Evolutionary conservation across 257 asterid species (phyloP).

Genomic region (Avicennia marina): DNA sequence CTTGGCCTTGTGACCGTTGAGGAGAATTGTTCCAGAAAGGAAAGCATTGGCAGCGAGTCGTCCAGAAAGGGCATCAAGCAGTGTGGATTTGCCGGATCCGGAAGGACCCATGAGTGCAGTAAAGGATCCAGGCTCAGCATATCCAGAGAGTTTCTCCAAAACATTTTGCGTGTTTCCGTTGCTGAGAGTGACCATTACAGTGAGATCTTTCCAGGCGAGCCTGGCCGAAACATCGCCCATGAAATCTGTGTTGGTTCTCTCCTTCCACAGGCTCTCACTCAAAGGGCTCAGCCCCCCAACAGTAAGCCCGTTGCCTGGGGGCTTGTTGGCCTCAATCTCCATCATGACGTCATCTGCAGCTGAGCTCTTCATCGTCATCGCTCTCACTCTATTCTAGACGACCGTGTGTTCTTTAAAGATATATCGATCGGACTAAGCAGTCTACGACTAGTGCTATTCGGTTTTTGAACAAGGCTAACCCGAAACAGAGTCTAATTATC

Average conservation of each 20-base stretch:
- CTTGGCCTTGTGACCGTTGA: constrained; percentile 88
- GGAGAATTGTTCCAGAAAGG: constrained; percentile 70
- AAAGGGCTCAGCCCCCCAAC: constrained; percentile 89
- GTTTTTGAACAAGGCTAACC: neutral
- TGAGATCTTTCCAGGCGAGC: constrained; percentile 85
- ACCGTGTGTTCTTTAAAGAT: too few relatives aligned
- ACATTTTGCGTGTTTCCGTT: constrained; percentile 84
- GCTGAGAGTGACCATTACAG: constrained; percentile 69
- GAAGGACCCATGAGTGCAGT: constrained; percentile 99
- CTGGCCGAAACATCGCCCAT: constrained; percentile 90
- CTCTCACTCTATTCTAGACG: neutral
- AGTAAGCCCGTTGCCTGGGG: constrained; percentile 57
- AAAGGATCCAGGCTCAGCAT: constrained; percentile 90
- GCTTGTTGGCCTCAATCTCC: constrained; percentile 88
- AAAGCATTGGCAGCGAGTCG: constrained; percentile 89
- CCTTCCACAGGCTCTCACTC: constrained; percentile 93
- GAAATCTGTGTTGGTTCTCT: constrained; percentile 67
- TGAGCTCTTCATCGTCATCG: neutral
- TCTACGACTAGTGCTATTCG: neutral
- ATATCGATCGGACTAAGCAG: too few relatives aligned
- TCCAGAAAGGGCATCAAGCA: constrained; percentile 88
- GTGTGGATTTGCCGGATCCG: constrained; percentile 89
- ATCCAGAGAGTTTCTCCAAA: constrained; percentile 68
- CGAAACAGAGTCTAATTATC: too few relatives aligned
- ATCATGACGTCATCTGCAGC: constrained; percentile 40